Conservation (phyloP, 2,329 filamentous ascomycete species). For the Arthrobotrys sinensis region DNA sequence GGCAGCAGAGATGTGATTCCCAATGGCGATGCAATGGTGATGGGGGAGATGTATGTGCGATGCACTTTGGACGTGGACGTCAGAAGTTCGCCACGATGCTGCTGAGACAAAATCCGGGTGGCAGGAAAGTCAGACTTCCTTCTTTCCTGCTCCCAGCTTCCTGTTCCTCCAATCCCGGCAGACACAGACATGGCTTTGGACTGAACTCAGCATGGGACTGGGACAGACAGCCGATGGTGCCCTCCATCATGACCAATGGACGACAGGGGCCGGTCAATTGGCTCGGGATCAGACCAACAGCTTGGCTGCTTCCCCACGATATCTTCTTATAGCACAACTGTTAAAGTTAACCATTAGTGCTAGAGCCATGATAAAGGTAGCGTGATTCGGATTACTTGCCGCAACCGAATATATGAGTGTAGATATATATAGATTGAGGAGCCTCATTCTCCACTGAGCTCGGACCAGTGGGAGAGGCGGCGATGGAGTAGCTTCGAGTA, state of each 20-base stretch:
- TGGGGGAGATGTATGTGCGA: conserved; percentile 26
- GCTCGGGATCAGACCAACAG: conserved; percentile 32
- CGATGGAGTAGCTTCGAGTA: neutral
- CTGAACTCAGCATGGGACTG: conserved; percentile 2
- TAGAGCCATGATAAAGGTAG: too few relatives aligned
- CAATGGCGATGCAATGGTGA: conserved; percentile 40
- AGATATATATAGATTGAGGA: neutral
- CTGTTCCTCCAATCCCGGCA: conserved; percentile 32
- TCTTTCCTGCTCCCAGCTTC: conserved; percentile 18
- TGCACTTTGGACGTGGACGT: conserved; percentile 12
- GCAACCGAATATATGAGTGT: neutral
- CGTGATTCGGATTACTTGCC: too few relatives aligned
- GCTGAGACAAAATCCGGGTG: conserved; percentile 53
- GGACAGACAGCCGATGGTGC: conserved; percentile 17
- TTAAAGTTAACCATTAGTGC: too few relatives aligned
- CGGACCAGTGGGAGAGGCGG: neutral
- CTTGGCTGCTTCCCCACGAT: conserved; percentile 22
- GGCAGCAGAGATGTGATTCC: conserved; percentile 48
- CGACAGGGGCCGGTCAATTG: conserved; percentile 38
- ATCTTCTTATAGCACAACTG: too few relatives aligned
- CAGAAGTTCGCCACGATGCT: conserved; percentile 26
- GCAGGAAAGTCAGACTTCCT: conserved; percentile 54
- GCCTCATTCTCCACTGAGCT: conserved; percentile 1
- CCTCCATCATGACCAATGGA: conserved; percentile 31
- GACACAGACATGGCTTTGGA: conserved; percentile 20